Base-by-base conservation (phyloP, 176 grass and related monocot species). In the Rhynchospora tenuis region DNA sequence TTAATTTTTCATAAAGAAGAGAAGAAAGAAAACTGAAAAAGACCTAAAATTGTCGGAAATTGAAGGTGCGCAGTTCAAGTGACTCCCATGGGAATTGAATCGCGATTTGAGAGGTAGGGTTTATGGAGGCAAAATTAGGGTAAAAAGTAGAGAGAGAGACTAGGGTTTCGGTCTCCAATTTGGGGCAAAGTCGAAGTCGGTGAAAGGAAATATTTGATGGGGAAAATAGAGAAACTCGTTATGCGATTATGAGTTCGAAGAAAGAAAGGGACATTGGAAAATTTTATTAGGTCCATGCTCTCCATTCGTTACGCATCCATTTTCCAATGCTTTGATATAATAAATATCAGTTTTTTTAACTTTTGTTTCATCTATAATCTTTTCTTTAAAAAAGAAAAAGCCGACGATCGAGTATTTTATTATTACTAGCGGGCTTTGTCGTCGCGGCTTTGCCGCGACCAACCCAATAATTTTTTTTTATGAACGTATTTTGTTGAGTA, bases 131-230 rank as follows among this genome's bases (percentile, higher is more conserved):
- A 15, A 42, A 38, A 38, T 23, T 80, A 80, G 50, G 50, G 22
- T 52, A 28, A 28, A 28, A 4, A 38, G 2, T n/a, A 38, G 33
- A 38, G 33, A 38, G 33, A 38, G 33, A 38, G 45, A 60, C 56
- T 81, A 81, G 78, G 76, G 78, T 81, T 81, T 81, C 55, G 58
- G 23, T 81, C 22, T 13, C 45, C 58, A 58, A 81, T 81, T 81
- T 81, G 78, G 78, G 75, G 78, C 33, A 81, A 64, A 47, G 33
- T 38, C 33, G 3, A 38, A 38, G 33, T 81, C 56, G 78, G 69
- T 14, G 78, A 64, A 31, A 79, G 73, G 5, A 57, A 43, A 61
- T 62, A 64, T 44, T 48, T 63, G n/a, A 61, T 29, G 31, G 9
- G 7, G 7, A 73, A 59, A 75, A 26, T 51, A 75, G 19, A 75